phyloP scores from a whole-genome alignment of 208 protist genomes.

The Trypanosoma brucei region DNA sequence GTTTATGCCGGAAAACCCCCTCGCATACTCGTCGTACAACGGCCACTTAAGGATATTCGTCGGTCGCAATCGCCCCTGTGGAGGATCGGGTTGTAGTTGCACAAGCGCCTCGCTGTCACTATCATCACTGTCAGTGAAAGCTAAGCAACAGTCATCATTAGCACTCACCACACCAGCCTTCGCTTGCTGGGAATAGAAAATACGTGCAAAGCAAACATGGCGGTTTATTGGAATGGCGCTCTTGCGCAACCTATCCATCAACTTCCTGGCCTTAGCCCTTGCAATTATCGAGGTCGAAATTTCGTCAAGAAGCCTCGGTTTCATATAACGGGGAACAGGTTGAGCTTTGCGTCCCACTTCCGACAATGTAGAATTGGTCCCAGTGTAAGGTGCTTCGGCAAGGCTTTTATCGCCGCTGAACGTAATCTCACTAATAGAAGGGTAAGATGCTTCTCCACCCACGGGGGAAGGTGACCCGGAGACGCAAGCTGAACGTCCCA shows the following conservation, averaged over 20 bases:
- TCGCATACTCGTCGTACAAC: neutral
- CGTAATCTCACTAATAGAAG: too few relatives aligned
- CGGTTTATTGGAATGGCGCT: slow-evolving; percentile 74
- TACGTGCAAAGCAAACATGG: slow-evolving; percentile 34
- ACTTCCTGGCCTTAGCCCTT: slow-evolving; percentile 53
- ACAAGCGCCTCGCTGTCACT: neutral
- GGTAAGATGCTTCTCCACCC: too few relatives aligned
- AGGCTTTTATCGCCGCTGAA: too few relatives aligned
- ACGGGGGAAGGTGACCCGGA: too few relatives aligned
- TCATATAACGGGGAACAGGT: slow-evolving; percentile 27
- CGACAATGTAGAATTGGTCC: too few relatives aligned
- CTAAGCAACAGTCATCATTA: slow-evolving; percentile 2
- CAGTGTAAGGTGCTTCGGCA: too few relatives aligned
- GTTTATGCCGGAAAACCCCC: too few relatives aligned
- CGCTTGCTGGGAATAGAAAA: slow-evolving; percentile 16
- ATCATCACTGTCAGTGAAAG: slow-evolving; percentile 9
- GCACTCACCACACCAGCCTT: slow-evolving; percentile 15
- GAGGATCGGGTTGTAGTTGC: neutral
- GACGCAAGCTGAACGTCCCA: too few relatives aligned
- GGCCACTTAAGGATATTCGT: slow-evolving; percentile 1
- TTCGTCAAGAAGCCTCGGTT: slow-evolving; percentile 44
- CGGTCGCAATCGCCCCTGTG: slow-evolving; percentile 2
- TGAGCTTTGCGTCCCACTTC: neutral
- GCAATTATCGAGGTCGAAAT: slow-evolving; percentile 64
- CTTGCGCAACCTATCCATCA: slow-evolving; percentile 60